Evolutionary conservation across 2,329 filamentous ascomycete genomes (phyloP).

Genomic region (Botrytis deweyae): DNA sequence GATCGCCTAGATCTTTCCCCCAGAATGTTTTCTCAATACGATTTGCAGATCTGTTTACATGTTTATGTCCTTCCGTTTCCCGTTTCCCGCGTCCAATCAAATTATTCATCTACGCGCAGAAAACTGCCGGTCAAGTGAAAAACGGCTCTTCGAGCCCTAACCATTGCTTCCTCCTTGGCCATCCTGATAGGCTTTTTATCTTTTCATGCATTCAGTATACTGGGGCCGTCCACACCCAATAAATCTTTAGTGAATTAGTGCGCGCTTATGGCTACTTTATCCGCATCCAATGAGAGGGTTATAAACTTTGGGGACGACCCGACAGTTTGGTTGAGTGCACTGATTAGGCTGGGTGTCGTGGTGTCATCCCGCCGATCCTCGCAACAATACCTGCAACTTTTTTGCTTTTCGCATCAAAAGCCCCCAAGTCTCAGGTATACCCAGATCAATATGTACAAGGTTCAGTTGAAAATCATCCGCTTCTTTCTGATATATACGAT

Average conservation of each 20-base stretch:
- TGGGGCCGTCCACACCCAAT: neutral
- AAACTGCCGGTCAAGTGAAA: neutral
- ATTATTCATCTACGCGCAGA: neutral
- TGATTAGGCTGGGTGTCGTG: neutral
- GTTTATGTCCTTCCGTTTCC: neutral
- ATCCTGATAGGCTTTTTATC: conserved; percentile 1
- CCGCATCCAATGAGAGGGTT: neutral
- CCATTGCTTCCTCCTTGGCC: neutral
- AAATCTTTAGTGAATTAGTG: neutral
- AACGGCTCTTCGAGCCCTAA: neutral
- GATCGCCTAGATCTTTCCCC: neutral
- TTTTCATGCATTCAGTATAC: conserved; percentile 6
- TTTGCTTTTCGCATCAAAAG: neutral
- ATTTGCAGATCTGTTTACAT: neutral
- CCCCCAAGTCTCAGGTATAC: neutral
- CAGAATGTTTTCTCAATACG: neutral
- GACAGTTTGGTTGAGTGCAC: conserved; percentile 16
- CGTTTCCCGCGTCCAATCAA: neutral
- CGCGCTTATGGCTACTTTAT: neutral
- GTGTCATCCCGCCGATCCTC: conserved; percentile 10
- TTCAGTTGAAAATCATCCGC: neutral
- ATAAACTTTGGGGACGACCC: neutral
- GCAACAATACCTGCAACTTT: neutral
- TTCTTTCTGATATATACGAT: neutral
- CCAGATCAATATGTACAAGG: neutral